phyloP scores from a whole-genome alignment of 257 asterid genomes.

The Ajuga chamaepitys region DNA sequence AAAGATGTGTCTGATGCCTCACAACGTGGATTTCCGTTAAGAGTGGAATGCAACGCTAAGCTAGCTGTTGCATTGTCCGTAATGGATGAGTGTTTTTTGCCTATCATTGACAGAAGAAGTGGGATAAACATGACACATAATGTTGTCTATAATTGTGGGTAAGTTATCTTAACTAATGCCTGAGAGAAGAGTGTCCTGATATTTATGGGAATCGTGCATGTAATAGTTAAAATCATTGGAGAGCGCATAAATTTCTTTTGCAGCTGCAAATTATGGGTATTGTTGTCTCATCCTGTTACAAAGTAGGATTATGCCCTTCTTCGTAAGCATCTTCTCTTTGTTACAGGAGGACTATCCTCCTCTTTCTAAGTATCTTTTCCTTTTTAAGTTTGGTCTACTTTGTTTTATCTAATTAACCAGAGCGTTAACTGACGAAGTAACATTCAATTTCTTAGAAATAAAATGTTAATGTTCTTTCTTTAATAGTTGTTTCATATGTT shows the following conservation, averaged over 20 bases:
- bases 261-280: background rate
- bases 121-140: slow-evolving; percentile 75
- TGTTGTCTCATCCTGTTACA: slow-evolving; percentile 3
- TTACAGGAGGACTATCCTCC: no score
- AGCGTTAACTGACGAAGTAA: background rate
- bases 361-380: background rate
- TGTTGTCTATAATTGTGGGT: slow-evolving; percentile 88
- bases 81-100: slow-evolving; percentile 94
- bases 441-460: background rate
- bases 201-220: background rate
- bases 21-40: slow-evolving; percentile 50
- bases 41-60: slow-evolving; percentile 95
- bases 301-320: background rate
- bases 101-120: slow-evolving; percentile 82
- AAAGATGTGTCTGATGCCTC: slow-evolving; percentile 55
- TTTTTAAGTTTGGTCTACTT: background rate
- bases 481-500: background rate
- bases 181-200: background rate
- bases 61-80: slow-evolving; percentile 82
- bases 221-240: background rate
- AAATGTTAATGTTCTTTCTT: background rate
- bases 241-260: background rate
- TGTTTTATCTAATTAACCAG: background rate
- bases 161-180: slow-evolving; percentile 22
- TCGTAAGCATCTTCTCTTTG: background rate